A percentile compares a stretch with the other conserved stretches of the same genome.
Evolutionary conservation across 2,329 filamentous ascomycete species (phyloP).

Genomic region (Aureobasidium mangrovei): DNA sequence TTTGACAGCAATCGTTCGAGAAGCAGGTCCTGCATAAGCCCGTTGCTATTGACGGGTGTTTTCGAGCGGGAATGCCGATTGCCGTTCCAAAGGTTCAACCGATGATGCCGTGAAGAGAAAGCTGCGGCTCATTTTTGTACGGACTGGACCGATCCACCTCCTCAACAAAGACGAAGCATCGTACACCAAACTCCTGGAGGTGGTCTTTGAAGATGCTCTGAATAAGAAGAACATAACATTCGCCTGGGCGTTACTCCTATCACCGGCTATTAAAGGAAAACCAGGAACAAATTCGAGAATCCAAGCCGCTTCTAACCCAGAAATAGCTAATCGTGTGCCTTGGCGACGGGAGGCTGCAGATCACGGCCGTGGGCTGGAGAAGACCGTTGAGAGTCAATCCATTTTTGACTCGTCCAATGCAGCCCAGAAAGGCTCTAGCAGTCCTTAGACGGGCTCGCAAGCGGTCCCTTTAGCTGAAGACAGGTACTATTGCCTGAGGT

Average conservation of each 20-base stretch:
- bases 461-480: conserved; percentile 7
- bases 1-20: background rate
- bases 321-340: background rate
- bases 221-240: too few relatives aligned
- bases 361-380: background rate
- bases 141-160: background rate
- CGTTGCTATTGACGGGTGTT: background rate
- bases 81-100: conserved; percentile 7
- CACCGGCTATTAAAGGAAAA: too few relatives aligned
- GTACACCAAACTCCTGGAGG: background rate
- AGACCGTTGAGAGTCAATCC: conserved; percentile 10
- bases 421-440: conserved; percentile 10
- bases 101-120: background rate
- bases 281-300: conserved; percentile 3
- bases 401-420: conserved; percentile 10
- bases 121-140: background rate
- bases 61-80: conserved; percentile 2
- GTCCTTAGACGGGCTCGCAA: background rate
- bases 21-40: conserved; percentile 11
- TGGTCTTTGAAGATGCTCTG: background rate
- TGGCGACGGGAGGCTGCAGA: conserved; percentile 9
- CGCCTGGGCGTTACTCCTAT: too few relatives aligned
- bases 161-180: conserved; percentile 3
- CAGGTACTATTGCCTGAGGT: conserved; percentile 10
- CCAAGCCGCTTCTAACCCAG: conserved; percentile 1